Evolutionary conservation across 2,329 filamentous ascomycete genomes (phyloP), one percentile per base, ranked within the genome.

Genomic region (Pseudogymnoascus sp.): DNA sequence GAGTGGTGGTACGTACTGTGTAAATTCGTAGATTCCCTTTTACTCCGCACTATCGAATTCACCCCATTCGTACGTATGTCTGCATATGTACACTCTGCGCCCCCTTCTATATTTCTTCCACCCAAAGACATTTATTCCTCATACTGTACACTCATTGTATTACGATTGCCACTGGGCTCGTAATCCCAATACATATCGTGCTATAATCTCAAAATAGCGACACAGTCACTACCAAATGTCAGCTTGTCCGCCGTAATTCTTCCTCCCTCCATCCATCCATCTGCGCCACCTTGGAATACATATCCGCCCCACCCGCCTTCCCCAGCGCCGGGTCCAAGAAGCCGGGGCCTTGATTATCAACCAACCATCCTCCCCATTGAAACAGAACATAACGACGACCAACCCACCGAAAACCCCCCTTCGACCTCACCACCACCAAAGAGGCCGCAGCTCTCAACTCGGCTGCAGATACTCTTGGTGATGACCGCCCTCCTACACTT

Each of bases 401-500:
- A 47, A 28, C 20, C 41, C 41, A 28, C 41, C 41, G 20, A 25
- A 47, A 47, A 47, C n/a, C 41, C 41, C n/a, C 25, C 41, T 47
- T 18, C 41, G 6, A 47, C 41, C 41, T 47, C 41, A 47, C 41
- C 20, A 47, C 41, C 41, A 28, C 41, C 41, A 47, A 28, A 47
- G 20, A 25, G 20, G 7, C 6, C 41, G 41, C 41, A 47, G 41
- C 41, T 9, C 12, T 47, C 12, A 47, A 47, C 41, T 47, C 41
- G 14, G 41, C 41, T 47, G 41, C 41, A 47, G 41, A 47, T 25
- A 28, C 41, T 47, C 41, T 47, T 25, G 41, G 41, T 47, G 41
- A 57, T 57, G 50, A 57, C 50, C 50, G 35, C 50, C 50, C 50
- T 57, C 28, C n/a, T 57, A 35, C 50, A 57, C 50, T 37, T 35